Evolutionary conservation across 768 basidiomycete genomes (phyloP).

Genomic region (Lyophyllum atratum): DNA sequence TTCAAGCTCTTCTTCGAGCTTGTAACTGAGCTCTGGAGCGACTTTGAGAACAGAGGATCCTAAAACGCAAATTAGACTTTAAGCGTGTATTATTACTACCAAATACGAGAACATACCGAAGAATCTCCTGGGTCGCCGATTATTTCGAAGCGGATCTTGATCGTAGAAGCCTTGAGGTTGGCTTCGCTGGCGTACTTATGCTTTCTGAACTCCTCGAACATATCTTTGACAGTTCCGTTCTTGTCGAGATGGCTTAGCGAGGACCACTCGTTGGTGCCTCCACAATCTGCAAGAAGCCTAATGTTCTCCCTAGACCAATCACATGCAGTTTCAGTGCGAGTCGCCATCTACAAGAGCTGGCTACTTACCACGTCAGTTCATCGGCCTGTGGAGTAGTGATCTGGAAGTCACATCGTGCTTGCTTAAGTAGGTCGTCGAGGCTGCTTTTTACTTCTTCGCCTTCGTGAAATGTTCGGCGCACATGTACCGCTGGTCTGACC

Average conservation of each 20-base stretch:
- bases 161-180: neutral
- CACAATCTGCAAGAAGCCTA: neutral
- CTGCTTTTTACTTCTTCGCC: neutral
- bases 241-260: constrained; percentile 1
- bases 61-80: too few species aligned
- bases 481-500: neutral
- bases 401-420: too few species aligned
- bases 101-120: too few species aligned
- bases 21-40: too few species aligned
- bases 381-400: too few species aligned
- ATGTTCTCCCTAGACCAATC: neutral
- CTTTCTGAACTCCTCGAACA: neutral
- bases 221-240: neutral
- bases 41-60: too few species aligned
- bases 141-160: neutral
- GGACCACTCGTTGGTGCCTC: neutral
- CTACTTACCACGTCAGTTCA: neutral
- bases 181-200: neutral
- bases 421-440: neutral
- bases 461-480: neutral
- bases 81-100: too few species aligned
- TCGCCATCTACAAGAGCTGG: neutral
- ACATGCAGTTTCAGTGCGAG: neutral
- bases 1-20: too few species aligned
- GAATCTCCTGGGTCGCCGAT: too few species aligned